A percentile compares a stretch with the other conserved stretches of the same genome.
Evolutionary conservation across 768 basidiomycete genomes (phyloP).

Genomic region (Lanmaoa rubissima): DNA sequence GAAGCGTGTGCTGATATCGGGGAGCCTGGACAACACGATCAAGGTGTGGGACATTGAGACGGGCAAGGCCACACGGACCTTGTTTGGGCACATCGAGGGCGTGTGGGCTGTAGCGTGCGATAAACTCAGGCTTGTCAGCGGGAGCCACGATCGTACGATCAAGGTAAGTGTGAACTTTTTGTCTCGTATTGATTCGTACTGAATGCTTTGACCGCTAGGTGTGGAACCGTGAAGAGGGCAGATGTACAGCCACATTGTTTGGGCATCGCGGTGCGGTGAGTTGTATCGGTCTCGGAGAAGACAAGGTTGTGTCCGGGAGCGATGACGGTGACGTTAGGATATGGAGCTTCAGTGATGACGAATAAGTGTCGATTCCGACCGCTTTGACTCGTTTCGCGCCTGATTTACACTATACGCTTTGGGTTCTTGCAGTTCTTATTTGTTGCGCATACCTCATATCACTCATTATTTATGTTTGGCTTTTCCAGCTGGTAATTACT

Average conservation of each 20-base stretch:
- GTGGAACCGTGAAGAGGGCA: slow-evolving; percentile 89
- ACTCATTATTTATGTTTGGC: not conserved
- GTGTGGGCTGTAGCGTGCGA: slow-evolving; percentile 96
- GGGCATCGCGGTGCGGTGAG: slow-evolving; percentile 95
- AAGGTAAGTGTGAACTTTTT: slow-evolving; percentile 56
- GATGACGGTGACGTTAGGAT: slow-evolving; percentile 87
- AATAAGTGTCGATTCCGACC: slow-evolving; percentile 1
- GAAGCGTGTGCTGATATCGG: slow-evolving; percentile 80
- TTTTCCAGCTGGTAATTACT: not conserved
- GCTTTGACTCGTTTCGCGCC: not conserved
- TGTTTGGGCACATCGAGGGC: slow-evolving; percentile 98
- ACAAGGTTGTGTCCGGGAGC: slow-evolving; percentile 95
- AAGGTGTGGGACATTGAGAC: slow-evolving; percentile 94
- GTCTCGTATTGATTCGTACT: not conserved
- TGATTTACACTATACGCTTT: not conserved
- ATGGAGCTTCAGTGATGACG: slow-evolving; percentile 63
- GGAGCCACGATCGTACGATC: slow-evolving; percentile 94
- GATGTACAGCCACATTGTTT: slow-evolving; percentile 84
- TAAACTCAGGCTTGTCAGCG: slow-evolving; percentile 86
- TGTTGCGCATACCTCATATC: slow-evolving; percentile 5
- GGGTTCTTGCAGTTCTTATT: not conserved
- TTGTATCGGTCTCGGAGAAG: slow-evolving; percentile 85
- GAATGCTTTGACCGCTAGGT: slow-evolving; percentile 48
- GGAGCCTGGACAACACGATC: slow-evolving; percentile 92
- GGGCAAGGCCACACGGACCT: slow-evolving; percentile 71